A percentile compares a stretch with the other conserved stretches of the same genome.
Evolutionary conservation across 306 rosid species (phyloP).

Genomic region (Dalbergia cochinchinensis): DNA sequence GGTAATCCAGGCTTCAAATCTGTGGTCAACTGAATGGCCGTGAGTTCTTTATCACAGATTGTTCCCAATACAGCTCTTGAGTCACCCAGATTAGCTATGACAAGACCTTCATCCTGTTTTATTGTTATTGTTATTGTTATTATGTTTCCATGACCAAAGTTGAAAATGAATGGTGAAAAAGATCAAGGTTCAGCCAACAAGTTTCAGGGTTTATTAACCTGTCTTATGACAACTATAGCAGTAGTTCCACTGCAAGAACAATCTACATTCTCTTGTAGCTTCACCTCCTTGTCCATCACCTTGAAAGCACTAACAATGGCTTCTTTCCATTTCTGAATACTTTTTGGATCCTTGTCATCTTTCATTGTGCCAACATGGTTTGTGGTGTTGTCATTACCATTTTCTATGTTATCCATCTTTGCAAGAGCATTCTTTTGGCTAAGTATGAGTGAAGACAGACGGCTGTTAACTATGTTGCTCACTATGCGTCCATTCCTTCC

Average conservation of each 20-base stretch:
- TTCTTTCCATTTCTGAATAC: conserved; percentile 55
- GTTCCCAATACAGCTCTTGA: conserved; percentile 87
- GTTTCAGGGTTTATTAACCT: conserved; percentile 52
- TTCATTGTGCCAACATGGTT: conserved; percentile 1
- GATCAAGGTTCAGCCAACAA: background rate
- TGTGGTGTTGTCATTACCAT: conserved; percentile 19
- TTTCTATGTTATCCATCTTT: conserved; percentile 12
- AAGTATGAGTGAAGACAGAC: conserved; percentile 57
- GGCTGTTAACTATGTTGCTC: conserved; percentile 62
- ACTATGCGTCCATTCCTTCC: conserved; percentile 75
- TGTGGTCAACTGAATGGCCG: conserved; percentile 69
- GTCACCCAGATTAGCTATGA: conserved; percentile 83
- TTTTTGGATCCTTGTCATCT: conserved; percentile 29
- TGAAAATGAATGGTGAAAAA: background rate
- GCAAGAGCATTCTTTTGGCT: conserved; percentile 48
- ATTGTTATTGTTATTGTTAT: background rate
- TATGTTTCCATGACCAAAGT: background rate
- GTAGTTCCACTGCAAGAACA: conserved; percentile 73
- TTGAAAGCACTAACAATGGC: conserved; percentile 61
- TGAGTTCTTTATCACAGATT: conserved; percentile 51
- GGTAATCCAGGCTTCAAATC: conserved; percentile 81
- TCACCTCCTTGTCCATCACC: conserved; percentile 78
- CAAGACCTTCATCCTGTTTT: conserved; percentile 66
- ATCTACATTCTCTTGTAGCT: conserved; percentile 67
- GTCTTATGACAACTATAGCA: conserved; percentile 68